Percentiles rank a stretch among this genome's conserved stretches.
Evolutionary conservation across 2,329 filamentous ascomycete genomes (phyloP).

Genomic region (Sporothrix protearum): DNA sequence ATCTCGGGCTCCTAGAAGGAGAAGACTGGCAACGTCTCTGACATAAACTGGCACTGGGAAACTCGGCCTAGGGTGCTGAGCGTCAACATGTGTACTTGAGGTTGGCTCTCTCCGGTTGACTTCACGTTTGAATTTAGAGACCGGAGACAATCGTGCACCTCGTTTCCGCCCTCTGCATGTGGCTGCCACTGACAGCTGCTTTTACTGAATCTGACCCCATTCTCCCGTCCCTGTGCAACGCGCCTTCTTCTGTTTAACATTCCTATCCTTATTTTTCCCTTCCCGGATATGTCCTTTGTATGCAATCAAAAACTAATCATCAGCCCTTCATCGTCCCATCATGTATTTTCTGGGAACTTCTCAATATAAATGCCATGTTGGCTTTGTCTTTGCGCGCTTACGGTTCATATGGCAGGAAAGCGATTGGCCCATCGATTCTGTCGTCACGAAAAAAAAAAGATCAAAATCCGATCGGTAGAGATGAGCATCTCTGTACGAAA

Average conservation of each 20-base stretch:
- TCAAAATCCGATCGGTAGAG: neutral
- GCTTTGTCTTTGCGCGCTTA: neutral
- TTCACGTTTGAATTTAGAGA: neutral
- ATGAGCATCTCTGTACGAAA: too few relatives aligned
- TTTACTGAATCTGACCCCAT: neutral
- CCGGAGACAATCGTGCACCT: neutral
- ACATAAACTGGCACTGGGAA: neutral
- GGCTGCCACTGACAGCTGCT: neutral
- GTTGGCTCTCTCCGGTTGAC: neutral
- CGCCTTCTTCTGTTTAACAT: neutral
- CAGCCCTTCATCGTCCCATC: neutral
- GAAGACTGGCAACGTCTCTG: neutral
- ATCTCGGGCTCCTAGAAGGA: neutral
- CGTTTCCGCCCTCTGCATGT: neutral
- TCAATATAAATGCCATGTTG: neutral
- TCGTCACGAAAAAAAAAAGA: neutral
- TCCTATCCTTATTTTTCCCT: too few relatives aligned
- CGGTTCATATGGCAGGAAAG: neutral
- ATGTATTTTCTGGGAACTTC: neutral
- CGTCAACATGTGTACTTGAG: neutral
- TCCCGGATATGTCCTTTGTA: neutral
- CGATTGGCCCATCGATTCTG: neutral
- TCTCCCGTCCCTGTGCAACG: neutral
- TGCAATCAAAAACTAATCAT: neutral
- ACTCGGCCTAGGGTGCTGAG: neutral